Evolutionary conservation across 2,329 filamentous ascomycete genomes (phyloP), one percentile per base, ranked within the genome.

Genomic region (Ceratocystis smalleyi): DNA sequence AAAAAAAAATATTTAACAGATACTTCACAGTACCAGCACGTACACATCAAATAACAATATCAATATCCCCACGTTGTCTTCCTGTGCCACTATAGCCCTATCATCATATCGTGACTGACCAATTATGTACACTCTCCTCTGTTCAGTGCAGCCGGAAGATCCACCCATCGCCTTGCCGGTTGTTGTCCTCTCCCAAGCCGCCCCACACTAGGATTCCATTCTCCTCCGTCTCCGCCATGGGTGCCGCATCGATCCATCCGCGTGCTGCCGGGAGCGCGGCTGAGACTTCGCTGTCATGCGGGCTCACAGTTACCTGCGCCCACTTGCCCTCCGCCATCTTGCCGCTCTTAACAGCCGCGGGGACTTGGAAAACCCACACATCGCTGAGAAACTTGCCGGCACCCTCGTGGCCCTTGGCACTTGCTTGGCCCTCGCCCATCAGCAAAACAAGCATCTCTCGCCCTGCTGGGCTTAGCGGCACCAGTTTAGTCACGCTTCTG

Each of bases 311-410:
- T 15, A 86, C 77, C 65, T 73, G 75, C 32, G 74, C 76, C 84
- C 84, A 87, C 68, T 74, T 76, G n/a, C 81, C 82, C 70, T 85
- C 83, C 27, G 78, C 79, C 8, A 78, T 80, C 40, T 27, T 57
- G 69, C 77, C 77, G 63, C 76, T 75, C 15, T 81, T 81, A 3
- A 82, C 72, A 47, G 77, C 77, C 15, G 54, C 54, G 67, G 66
- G 82, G 19, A 84, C 77, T 72, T 84, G 81, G 73, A 84, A 86
- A 17, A 79, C 77, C 84, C 84, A 87, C 19, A 84, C 78, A 70
- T 87, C 83, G 67, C 76, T 73, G 73, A 77, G 79, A 71, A 83
- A 84, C 65, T 75, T 77, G 27, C 79, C 81, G 1, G 79, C 78
- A 17, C 73, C 78, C 19, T 75, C 76, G 68, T 82, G 77, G 32